Evolutionary conservation across 2,329 filamentous ascomycete genomes (phyloP).

Genomic region (Ophiobolus disseminans): DNA sequence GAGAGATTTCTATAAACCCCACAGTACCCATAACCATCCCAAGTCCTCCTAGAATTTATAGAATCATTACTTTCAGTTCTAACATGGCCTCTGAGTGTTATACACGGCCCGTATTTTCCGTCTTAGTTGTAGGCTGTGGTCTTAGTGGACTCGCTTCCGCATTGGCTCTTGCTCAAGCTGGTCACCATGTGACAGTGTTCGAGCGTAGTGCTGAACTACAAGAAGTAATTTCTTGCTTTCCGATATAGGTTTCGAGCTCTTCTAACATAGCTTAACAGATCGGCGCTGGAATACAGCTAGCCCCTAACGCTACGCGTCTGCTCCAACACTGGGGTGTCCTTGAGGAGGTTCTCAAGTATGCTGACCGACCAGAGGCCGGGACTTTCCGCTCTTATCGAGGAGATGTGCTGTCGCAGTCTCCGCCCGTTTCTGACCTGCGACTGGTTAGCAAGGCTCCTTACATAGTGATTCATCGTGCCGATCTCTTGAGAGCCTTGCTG

Average conservation of each 20-base stretch:
- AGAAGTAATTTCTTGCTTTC: background rate
- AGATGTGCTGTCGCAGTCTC: background rate
- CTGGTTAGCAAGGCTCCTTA: constrained; percentile 4
- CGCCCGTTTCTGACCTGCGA: constrained; percentile 1
- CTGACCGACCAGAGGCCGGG: background rate
- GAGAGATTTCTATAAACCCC: background rate
- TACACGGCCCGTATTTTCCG: background rate
- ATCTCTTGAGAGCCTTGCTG: background rate
- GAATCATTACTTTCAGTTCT: background rate
- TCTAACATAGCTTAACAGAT: constrained; percentile 1
- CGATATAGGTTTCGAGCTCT: background rate
- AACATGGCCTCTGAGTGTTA: background rate
- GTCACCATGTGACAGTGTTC: constrained; percentile 1
- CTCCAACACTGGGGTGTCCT: constrained; percentile 1
- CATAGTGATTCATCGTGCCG: constrained; percentile 1
- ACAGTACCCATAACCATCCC: background rate
- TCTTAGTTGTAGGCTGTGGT: constrained; percentile 2
- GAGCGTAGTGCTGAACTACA: constrained; percentile 3
- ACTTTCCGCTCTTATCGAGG: constrained; percentile 1
- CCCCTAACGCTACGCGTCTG: constrained; percentile 2
- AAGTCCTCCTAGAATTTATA: background rate
- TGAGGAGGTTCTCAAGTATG: constrained; percentile 2
- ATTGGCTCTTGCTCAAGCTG: constrained; percentile 3
- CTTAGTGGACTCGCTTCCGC: constrained; percentile 1
- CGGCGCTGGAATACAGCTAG: background rate